phyloP scores from a whole-genome alignment of 1,139 yeast genomes.

The Kurtzmaniella quercitrusa region DNA sequence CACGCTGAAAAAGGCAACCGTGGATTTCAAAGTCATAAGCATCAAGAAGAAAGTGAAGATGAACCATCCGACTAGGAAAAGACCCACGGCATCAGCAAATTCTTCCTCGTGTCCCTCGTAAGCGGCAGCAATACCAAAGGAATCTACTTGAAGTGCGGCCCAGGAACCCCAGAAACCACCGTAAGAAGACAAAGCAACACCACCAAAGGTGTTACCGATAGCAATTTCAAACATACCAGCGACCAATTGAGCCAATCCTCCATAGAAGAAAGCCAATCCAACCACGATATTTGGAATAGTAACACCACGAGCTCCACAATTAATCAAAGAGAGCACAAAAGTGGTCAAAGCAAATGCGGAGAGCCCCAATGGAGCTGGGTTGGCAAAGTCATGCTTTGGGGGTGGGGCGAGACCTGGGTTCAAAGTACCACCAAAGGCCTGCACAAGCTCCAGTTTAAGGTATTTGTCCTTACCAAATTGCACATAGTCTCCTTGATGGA shows the following conservation, averaged over 20 bases:
- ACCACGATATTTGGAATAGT: conserved; percentile 33
- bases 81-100: conserved; percentile 55
- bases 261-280: conserved; percentile 80
- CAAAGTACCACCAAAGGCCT: conserved; percentile 74
- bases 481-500: conserved; percentile 52
- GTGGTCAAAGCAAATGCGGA: conserved; percentile 83
- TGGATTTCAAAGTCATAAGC: conserved; percentile 70
- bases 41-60: conserved; percentile 69
- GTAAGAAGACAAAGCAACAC: conserved; percentile 72
- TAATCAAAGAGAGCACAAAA: conserved; percentile 65
- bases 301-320: conserved; percentile 34
- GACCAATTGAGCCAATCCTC: conserved; percentile 70
- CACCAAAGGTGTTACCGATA: conserved; percentile 87
- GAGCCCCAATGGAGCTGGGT: conserved; percentile 86
- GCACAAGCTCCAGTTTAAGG: conserved; percentile 52
- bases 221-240: conserved; percentile 81
- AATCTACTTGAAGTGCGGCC: conserved; percentile 67
- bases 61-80: conserved; percentile 74
- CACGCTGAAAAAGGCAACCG: conserved; percentile 67
- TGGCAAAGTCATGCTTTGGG: conserved; percentile 70
- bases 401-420: conserved; percentile 63
- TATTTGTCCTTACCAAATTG: conserved; percentile 72
- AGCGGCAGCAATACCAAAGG: conserved; percentile 68
- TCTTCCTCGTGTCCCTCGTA: conserved; percentile 37
- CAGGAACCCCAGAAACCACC: conserved; percentile 91